These are phyloP conservation scores for Fraxinus xanthoxyloides DNA, from an alignment of 305 asterid species.

Conservation along the genomic window DNA sequence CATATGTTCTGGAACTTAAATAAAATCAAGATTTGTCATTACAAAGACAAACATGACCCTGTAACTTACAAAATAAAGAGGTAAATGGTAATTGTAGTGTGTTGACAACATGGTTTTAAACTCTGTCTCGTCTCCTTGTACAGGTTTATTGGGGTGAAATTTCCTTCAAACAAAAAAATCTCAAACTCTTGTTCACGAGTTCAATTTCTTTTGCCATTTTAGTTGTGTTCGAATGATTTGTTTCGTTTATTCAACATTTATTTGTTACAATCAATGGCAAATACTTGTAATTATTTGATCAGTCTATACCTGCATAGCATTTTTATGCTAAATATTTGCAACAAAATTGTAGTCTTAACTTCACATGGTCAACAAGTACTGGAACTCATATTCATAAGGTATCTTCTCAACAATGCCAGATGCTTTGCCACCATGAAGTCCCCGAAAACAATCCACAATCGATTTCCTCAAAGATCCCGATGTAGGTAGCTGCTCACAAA, in stretches of 20 bases:
- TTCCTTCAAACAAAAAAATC: not conserved
- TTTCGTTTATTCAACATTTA: not conserved
- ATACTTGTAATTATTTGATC: not conserved
- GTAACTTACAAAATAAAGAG: not conserved
- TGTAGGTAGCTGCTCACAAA: slow-evolving; percentile 75
- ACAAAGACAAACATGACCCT: not conserved
- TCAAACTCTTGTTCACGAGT: not conserved
- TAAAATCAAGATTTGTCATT: not conserved
- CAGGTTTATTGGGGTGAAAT: not conserved
- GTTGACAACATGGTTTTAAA: not conserved
- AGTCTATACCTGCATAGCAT: not conserved
- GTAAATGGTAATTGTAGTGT: not conserved
- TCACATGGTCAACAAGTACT: slow-evolving; percentile 57
- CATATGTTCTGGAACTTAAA: not conserved
- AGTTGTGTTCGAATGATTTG: not conserved
- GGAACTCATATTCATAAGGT: slow-evolving; percentile 73
- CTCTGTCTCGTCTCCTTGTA: not conserved
- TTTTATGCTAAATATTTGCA: not conserved
- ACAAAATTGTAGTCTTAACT: not conserved
- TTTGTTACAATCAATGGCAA: not conserved
- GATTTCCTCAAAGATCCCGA: slow-evolving; percentile 78
- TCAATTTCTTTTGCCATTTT: not conserved
- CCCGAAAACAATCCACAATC: slow-evolving; percentile 70
- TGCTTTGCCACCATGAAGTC: slow-evolving; percentile 36
- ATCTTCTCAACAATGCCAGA: slow-evolving; percentile 59